Evolutionary conservation across 495 filamentous ascomycete genomes (phyloP).

Genomic region (Penicillium longicatenatum): DNA sequence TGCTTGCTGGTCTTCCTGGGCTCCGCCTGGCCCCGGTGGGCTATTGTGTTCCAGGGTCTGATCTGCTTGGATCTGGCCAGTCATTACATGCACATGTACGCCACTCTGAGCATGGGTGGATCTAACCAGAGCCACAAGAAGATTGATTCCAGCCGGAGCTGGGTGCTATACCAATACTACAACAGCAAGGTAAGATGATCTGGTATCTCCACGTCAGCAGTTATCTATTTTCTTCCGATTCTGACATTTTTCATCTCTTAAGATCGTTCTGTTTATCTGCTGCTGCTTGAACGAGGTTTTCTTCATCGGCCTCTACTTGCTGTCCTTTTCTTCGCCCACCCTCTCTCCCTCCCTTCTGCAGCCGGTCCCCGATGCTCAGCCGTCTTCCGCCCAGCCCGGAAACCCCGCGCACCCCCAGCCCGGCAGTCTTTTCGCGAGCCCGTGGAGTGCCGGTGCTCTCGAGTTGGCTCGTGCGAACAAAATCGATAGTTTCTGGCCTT

Average conservation of each 20-base stretch:
- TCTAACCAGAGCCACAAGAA: conserved; percentile 86
- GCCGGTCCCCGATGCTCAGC: conserved; percentile 44
- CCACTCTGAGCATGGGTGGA: conserved; percentile 78
- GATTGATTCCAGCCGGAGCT: conserved; percentile 65
- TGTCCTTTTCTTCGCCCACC: conserved; percentile 88
- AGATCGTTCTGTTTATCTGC: conserved; percentile 90
- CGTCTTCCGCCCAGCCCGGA: conserved; percentile 61
- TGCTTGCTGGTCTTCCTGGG: conserved; percentile 92
- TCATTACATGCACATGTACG: conserved; percentile 99
- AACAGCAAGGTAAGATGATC: conserved; percentile 73
- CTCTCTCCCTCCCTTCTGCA: conserved; percentile 81
- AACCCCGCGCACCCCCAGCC: conserved; percentile 65
- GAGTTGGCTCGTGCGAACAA: conserved; percentile 92
- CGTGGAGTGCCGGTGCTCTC: conserved; percentile 87
- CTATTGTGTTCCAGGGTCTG: conserved; percentile 87
- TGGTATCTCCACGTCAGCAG: not conserved
- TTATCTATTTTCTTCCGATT: not conserved
- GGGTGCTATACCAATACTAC: conserved; percentile 92
- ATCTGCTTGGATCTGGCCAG: conserved; percentile 91
- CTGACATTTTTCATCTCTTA: not conserved
- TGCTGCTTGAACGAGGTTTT: conserved; percentile 92
- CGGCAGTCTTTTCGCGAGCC: conserved; percentile 72
- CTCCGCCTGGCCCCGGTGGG: conserved; percentile 89
- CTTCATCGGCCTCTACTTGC: conserved; percentile 96
- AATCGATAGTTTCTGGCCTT: conserved; percentile 81